These are phyloP conservation scores for Sporormia fimetaria DNA, from an alignment of 495 filamentous ascomycete genomes.

Conservation along the genomic window DNA sequence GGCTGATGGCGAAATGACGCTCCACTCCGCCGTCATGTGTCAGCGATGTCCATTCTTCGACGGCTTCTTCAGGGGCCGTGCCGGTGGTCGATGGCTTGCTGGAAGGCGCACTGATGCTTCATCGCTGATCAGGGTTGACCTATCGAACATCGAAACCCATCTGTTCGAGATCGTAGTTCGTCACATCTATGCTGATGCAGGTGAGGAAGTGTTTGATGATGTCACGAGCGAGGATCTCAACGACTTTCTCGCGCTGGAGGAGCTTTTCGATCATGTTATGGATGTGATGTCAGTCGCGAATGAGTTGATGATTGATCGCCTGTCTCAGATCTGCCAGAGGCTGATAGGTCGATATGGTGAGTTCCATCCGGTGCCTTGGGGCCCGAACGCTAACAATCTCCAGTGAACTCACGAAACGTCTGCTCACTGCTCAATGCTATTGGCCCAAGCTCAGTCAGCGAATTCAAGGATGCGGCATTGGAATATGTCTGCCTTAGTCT, in stretches of 20 bases:
- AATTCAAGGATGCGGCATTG: slow-evolving; percentile 78
- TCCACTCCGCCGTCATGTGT: slow-evolving; percentile 68
- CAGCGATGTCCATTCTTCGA: slow-evolving; percentile 87
- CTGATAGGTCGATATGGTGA: slow-evolving; percentile 72
- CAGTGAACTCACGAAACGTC: slow-evolving; percentile 76
- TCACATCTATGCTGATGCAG: slow-evolving; percentile 75
- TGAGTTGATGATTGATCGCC: slow-evolving; percentile 85
- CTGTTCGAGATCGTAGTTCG: slow-evolving; percentile 70
- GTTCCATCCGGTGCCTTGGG: slow-evolving; percentile 8
- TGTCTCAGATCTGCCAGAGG: slow-evolving; percentile 82
- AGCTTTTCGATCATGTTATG: slow-evolving; percentile 78
- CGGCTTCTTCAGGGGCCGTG: slow-evolving; percentile 75
- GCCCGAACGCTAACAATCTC: slow-evolving; percentile 1
- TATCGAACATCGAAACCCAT: slow-evolving; percentile 62
- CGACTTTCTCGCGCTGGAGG: slow-evolving; percentile 67
- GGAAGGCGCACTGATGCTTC: slow-evolving; percentile 46
- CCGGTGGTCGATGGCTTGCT: slow-evolving; percentile 70
- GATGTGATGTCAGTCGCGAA: slow-evolving; percentile 85
- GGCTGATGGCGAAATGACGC: slow-evolving; percentile 50
- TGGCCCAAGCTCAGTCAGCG: slow-evolving; percentile 64
- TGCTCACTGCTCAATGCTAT: slow-evolving; percentile 73
- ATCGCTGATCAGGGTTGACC: slow-evolving; percentile 54
- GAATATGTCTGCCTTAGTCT: slow-evolving; percentile 88
- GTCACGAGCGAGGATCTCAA: slow-evolving; percentile 60
- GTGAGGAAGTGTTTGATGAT: slow-evolving; percentile 69